A percentile compares a stretch with the other conserved stretches of the same genome.
Evolutionary conservation across 768 basidiomycete genomes (phyloP).

Genomic region (Lyophyllum shimeji): DNA sequence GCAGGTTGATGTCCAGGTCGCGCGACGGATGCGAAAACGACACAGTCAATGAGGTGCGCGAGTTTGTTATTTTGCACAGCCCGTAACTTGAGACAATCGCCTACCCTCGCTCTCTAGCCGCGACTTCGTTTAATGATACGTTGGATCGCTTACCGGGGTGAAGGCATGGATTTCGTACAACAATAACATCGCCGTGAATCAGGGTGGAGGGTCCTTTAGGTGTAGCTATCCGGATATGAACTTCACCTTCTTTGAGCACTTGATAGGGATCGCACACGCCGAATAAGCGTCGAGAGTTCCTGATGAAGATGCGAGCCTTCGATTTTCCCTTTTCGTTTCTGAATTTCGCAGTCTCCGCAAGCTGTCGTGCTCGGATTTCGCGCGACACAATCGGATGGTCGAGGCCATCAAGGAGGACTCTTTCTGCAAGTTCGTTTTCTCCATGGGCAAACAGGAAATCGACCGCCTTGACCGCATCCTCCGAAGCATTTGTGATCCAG

Average conservation of each 20-base stretch:
- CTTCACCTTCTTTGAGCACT: slow-evolving; percentile 62
- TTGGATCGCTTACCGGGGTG: slow-evolving; percentile 52
- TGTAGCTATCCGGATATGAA: slow-evolving; percentile 57
- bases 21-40: slow-evolving; percentile 64
- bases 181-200: slow-evolving; percentile 60
- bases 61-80: slow-evolving; percentile 52
- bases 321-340: slow-evolving; percentile 50
- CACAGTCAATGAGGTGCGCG: slow-evolving; percentile 61
- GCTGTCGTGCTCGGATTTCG: slow-evolving; percentile 45
- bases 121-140: not conserved
- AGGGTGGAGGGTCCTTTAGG: slow-evolving; percentile 54
- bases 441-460: slow-evolving; percentile 56
- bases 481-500: slow-evolving; percentile 54
- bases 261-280: slow-evolving; percentile 70
- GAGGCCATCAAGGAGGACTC: slow-evolving; percentile 53
- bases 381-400: slow-evolving; percentile 40
- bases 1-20: slow-evolving; percentile 58
- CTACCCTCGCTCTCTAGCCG: slow-evolving; percentile 23
- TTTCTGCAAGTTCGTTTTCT: slow-evolving; percentile 49
- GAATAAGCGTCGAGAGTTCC: slow-evolving; percentile 60
- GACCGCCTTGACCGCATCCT: slow-evolving; percentile 47
- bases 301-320: slow-evolving; percentile 59
- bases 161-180: slow-evolving; percentile 68
- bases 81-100: slow-evolving; percentile 64
- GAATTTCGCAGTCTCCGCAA: slow-evolving; percentile 49